These are phyloP conservation scores for Xylaria polymorpha DNA, from an alignment of 2,329 filamentous ascomycete genomes.

Conservation along the genomic window DNA sequence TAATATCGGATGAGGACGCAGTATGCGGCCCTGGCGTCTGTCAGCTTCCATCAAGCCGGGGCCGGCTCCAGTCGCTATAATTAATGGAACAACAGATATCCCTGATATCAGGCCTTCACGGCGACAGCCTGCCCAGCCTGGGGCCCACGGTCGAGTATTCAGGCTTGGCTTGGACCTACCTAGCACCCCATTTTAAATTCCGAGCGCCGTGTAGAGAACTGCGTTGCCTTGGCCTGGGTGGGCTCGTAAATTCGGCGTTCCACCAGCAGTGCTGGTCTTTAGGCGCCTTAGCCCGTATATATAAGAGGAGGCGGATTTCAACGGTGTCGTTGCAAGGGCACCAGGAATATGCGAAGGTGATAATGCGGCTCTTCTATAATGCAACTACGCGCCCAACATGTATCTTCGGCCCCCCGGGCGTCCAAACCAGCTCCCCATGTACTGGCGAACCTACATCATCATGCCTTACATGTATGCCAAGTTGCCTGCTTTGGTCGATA, in stretches of 20 bases:
- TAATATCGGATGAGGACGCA: conserved; percentile 21
- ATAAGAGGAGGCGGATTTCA: conserved; percentile 12
- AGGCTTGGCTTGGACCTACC: neutral
- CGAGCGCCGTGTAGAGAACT: conserved; percentile 6
- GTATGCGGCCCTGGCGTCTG: conserved; percentile 19
- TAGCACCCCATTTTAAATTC: neutral
- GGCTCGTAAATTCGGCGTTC: neutral
- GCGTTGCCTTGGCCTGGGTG: neutral
- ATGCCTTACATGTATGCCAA: conserved; percentile 35
- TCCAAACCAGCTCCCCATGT: conserved; percentile 21
- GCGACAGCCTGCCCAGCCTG: neutral
- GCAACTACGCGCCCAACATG: conserved; percentile 33
- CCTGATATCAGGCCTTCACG: neutral
- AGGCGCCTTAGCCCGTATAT: conserved; percentile 16
- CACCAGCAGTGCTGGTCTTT: conserved; percentile 7
- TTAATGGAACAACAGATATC: neutral
- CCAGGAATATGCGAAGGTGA: conserved; percentile 24
- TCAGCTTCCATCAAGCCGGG: conserved; percentile 2
- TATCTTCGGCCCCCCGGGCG: conserved; percentile 22
- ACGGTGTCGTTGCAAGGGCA: conserved; percentile 25
- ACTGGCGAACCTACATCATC: conserved; percentile 31
- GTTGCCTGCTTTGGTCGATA: conserved; percentile 26
- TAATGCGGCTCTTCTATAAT: conserved; percentile 40
- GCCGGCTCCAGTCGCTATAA: neutral
- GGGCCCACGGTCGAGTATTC: neutral